A percentile compares a stretch with the other conserved stretches of the same genome.
Evolutionary conservation across 192 early-diverging fungal species (phyloP).

Genomic region (Entophlyctis luteolus): DNA sequence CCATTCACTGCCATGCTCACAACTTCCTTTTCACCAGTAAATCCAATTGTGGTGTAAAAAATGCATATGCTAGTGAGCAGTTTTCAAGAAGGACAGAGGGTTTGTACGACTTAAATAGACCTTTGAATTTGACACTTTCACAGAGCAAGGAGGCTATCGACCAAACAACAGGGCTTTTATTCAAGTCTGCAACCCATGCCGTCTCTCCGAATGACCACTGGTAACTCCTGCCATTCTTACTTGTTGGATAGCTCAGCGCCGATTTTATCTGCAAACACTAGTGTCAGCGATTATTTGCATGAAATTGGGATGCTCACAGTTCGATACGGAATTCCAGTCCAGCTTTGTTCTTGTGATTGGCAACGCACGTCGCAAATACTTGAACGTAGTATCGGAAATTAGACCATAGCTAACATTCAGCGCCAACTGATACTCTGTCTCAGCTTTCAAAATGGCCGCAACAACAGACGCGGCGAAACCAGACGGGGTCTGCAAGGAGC

Average conservation of each 20-base stretch:
- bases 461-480: slow-evolving; percentile 54
- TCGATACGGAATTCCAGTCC: slow-evolving; percentile 84
- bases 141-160: no score
- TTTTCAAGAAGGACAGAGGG: no score
- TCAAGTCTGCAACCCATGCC: no score
- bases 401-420: slow-evolving; percentile 80
- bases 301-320: slow-evolving; percentile 42
- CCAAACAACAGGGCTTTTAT: no score
- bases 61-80: no score
- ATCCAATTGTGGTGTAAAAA: no score
- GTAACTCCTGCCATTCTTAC: slow-evolving; percentile 29
- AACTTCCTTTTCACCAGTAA: no score
- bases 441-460: slow-evolving; percentile 64
- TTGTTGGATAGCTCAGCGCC: slow-evolving; percentile 45
- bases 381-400: slow-evolving; percentile 84
- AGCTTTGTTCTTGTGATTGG: slow-evolving; percentile 89
- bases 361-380: slow-evolving; percentile 79
- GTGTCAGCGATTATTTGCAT: not conserved
- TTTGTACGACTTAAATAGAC: no score
- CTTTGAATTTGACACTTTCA: no score
- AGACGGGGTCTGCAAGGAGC: slow-evolving; percentile 40
- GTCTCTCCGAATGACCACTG: no score
- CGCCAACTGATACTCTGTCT: slow-evolving; percentile 77
- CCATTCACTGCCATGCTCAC: no score
- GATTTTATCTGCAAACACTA: slow-evolving; percentile 40